Evolutionary conservation across 495 filamentous ascomycete species (phyloP).

Genomic region (Annulohypoxylon maeteangense): DNA sequence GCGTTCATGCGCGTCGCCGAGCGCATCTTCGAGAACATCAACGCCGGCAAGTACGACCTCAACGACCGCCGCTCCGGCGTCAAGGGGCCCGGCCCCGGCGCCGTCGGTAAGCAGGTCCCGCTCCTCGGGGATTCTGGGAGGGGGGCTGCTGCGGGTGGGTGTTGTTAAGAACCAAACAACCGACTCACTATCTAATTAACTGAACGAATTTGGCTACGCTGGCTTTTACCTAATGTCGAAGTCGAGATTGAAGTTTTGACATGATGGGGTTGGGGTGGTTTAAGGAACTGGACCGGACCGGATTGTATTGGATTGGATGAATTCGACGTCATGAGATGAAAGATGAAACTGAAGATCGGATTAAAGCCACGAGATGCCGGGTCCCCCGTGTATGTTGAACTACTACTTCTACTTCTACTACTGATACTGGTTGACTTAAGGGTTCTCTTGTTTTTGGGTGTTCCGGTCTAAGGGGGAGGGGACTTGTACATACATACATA

Average conservation of each 20-base stretch:
- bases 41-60: constrained; percentile 90
- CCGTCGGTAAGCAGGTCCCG: constrained; percentile 64
- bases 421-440: neutral
- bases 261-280: neutral
- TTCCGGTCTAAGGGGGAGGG: neutral
- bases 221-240: neutral
- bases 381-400: neutral
- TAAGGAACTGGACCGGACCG: neutral
- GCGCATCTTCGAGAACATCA: constrained; percentile 94
- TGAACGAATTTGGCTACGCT: neutral
- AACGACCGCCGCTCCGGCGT: constrained; percentile 95
- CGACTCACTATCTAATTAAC: neutral
- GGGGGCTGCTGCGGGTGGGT: constrained; percentile 40
- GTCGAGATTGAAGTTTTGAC: neutral
- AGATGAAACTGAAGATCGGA: neutral
- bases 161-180: constrained; percentile 39
- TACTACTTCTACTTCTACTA: neutral
- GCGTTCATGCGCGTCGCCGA: constrained; percentile 94
- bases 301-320: neutral
- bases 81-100: constrained; percentile 63
- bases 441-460: neutral
- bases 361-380: neutral
- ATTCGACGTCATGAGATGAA: neutral
- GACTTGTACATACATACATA: constrained; percentile 27
- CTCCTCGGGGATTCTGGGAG: constrained; percentile 51